Evolutionary conservation across 2,329 filamentous ascomycete species (phyloP), one percentile per base, ranked within the genome.

Genomic region (Thermothelomyces thermophilus): DNA sequence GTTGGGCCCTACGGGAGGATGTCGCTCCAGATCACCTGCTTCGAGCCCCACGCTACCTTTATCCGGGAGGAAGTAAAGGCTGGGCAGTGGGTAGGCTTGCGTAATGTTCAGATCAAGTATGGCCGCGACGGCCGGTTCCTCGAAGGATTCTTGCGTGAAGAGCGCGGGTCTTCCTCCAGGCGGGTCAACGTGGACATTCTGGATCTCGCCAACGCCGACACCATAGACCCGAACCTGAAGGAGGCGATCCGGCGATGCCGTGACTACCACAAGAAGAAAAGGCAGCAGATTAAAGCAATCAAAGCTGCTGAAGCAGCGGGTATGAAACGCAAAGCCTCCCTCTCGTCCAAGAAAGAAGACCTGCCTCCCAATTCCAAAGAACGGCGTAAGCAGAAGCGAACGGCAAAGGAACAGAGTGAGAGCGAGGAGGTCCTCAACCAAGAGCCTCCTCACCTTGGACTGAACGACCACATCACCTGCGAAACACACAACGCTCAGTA

Each of bases 21-120:
- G 61, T 84, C 82, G 1, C 71, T 96, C 46, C 82, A 84, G 58
- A 68, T 96, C 20, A 85, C 81, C 24, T 74, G 86, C 24, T 94
- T 74, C 64, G 80, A 84, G 13, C 78, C 79, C 0, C 86, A 95
- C 64, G 79, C 82, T 1, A 59, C 63, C 1, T 79, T 70, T 55
- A 75, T 84, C n/a, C 73, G 72, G 14, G 61, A 73, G 0, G 64
- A 79, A 6, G 68, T 93, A 22, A 68, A 72, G 2, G 64, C 70
- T n/a, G 78, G 79, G 3, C 70, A 80, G 20, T 83, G 84, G 73
- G 68, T 95, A 2, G 68, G 68, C 3, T 66, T 96, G 5, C 75
- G 72, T 19, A 95, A 96, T 59, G 73, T 95, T 3, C 84, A 84
- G 17, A 74, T 89, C 55, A 87, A 84, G 55, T 68, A 68, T 17